Evolutionary conservation across 768 basidiomycete species (phyloP).

Genomic region (Termitomyces heimii): DNA sequence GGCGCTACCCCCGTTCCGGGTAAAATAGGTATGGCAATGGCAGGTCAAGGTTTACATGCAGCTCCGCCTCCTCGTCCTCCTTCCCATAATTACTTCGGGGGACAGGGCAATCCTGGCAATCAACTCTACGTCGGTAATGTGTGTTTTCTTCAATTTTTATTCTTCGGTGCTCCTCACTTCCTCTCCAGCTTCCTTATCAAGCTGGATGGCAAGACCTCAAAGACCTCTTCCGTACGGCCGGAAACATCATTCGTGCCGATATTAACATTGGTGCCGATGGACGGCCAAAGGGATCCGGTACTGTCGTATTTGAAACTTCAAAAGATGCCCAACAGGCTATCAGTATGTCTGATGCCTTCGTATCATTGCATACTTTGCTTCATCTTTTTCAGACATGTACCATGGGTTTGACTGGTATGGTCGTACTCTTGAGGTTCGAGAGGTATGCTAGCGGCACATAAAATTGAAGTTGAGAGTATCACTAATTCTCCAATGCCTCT

Average conservation of each 20-base stretch:
- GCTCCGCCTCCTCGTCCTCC: constrained; percentile 80
- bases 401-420: constrained; percentile 98
- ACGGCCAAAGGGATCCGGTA: constrained; percentile 94
- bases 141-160: constrained; percentile 1
- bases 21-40: constrained; percentile 94
- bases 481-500: neutral
- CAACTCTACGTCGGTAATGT: constrained; percentile 94
- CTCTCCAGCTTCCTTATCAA: constrained; percentile 78
- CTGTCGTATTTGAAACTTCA: constrained; percentile 88
- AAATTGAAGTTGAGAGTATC: neutral
- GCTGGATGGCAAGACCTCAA: constrained; percentile 99
- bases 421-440: constrained; percentile 89
- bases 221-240: constrained; percentile 93
- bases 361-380: constrained; percentile 2
- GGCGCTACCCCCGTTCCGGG: constrained; percentile 94
- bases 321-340: constrained; percentile 92
- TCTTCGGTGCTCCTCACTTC: neutral
- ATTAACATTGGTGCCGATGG: constrained; percentile 93
- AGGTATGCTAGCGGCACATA: constrained; percentile 51
- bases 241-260: constrained; percentile 93
- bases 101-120: constrained; percentile 69
- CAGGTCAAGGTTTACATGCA: constrained; percentile 79
- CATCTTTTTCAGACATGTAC: constrained; percentile 68
- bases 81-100: constrained; percentile 68
- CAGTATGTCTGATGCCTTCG: constrained; percentile 44